A percentile compares a stretch with the other conserved stretches of the same genome.
Conservation (phyloP, 192 early-diverging fungal genomes). For the Gaertneriomyces semiglobifer region DNA sequence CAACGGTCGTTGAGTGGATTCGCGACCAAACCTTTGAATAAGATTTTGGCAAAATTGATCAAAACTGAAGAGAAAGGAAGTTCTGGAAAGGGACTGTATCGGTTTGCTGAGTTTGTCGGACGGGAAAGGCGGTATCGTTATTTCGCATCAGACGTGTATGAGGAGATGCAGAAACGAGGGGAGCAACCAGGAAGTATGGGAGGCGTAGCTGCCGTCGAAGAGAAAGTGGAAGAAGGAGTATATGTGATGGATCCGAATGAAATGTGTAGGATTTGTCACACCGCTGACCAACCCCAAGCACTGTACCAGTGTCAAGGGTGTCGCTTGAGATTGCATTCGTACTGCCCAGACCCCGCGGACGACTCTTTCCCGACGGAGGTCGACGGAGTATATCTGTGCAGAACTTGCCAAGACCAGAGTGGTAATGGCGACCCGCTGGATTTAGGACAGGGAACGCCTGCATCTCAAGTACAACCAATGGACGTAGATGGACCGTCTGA, state of each 20-base stretch:
- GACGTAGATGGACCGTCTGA: not conserved
- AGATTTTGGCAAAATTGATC: slow-evolving; percentile 44
- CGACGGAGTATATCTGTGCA: too few species aligned
- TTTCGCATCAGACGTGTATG: slow-evolving; percentile 42
- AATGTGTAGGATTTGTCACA: too few species aligned
- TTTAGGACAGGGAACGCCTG: too few species aligned
- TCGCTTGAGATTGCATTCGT: too few species aligned
- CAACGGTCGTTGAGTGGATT: slow-evolving; percentile 48
- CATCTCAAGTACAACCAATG: not conserved
- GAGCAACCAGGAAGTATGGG: not conserved
- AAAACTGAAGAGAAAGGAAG: slow-evolving; percentile 35
- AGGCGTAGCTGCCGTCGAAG: not conserved
- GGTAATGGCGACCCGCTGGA: too few species aligned
- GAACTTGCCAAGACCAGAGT: too few species aligned
- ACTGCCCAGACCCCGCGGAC: too few species aligned
- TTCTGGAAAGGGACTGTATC: slow-evolving; percentile 38
- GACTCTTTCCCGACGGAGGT: too few species aligned
- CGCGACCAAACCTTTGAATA: slow-evolving; percentile 45
- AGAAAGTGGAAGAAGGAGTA: not conserved
- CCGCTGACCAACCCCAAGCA: too few species aligned
- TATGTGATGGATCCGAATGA: too few species aligned
- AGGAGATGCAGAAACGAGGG: slow-evolving; percentile 4
- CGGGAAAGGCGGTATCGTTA: slow-evolving; percentile 64
- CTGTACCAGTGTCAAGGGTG: too few species aligned
- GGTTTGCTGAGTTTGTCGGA: slow-evolving; percentile 57